A percentile compares a stretch with the other conserved stretches of the same genome.
Evolutionary conservation across 305 asterid genomes (phyloP).

Genomic region (Solanum hybrid): DNA sequence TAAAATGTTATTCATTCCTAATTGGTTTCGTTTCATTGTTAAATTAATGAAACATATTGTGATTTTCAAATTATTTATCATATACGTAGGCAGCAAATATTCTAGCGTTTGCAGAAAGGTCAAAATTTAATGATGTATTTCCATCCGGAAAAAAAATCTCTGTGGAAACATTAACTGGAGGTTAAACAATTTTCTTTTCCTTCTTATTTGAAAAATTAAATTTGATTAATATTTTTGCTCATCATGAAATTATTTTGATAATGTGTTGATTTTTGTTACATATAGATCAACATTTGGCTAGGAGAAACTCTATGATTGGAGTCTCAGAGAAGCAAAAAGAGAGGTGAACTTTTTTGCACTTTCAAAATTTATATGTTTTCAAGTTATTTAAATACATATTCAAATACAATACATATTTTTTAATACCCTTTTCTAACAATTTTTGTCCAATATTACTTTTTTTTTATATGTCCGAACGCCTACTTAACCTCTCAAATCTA

Average conservation of each 20-base stretch:
- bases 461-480: not conserved
- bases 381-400: not conserved
- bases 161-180: not conserved
- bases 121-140: not conserved
- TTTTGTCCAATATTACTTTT: not conserved
- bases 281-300: not conserved
- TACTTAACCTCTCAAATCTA: not conserved
- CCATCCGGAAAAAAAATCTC: not conserved
- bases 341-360: not conserved
- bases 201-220: not conserved
- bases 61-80: not conserved
- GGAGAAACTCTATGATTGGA: not conserved
- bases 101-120: not conserved
- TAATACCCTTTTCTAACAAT: not conserved
- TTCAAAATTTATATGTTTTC: not conserved
- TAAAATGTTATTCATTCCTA: not conserved
- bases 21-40: not conserved
- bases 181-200: not conserved
- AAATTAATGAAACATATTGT: not conserved
- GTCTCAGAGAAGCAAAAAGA: conserved; percentile 7
- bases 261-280: not conserved
- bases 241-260: not conserved
- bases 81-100: not conserved
- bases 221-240: not conserved
- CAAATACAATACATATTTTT: not conserved